phyloP scores from a whole-genome alignment of 2,329 filamentous ascomycete genomes.

The Fusarium illudens region DNA sequence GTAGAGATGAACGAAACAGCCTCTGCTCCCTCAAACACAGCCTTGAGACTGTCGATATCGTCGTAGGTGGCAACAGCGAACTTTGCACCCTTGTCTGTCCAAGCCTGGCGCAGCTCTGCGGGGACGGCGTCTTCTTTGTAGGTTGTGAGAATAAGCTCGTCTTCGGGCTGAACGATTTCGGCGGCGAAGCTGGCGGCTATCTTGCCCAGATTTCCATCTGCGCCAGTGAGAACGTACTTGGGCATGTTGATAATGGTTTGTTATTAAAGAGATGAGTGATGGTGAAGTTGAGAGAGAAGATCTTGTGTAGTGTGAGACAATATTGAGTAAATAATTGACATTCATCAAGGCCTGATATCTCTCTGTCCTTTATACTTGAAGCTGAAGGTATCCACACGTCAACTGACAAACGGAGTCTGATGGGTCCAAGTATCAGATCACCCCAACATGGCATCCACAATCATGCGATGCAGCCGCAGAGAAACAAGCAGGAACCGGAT shows the following conservation, averaged over 20 bases:
- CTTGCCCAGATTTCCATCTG: slow-evolving; percentile 37
- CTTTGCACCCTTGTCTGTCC: slow-evolving; percentile 35
- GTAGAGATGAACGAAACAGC: slow-evolving; percentile 38
- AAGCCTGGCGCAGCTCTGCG: slow-evolving; percentile 15
- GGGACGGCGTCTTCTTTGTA: slow-evolving; percentile 36
- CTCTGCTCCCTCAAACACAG: slow-evolving; percentile 37
- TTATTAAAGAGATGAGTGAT: neutral
- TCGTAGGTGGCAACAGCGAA: slow-evolving; percentile 34
- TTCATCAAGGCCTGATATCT: too few species aligned
- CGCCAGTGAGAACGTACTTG: slow-evolving; percentile 39
- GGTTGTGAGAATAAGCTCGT: slow-evolving; percentile 37
- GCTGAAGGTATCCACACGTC: neutral
- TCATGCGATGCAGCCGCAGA: neutral
- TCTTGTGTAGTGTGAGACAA: neutral
- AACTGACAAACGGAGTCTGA: slow-evolving; percentile 1
- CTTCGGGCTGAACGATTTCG: slow-evolving; percentile 33
- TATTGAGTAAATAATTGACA: neutral
- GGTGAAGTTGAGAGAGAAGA: neutral
- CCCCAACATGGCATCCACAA: neutral
- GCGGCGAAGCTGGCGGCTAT: slow-evolving; percentile 35
- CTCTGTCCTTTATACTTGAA: neutral
- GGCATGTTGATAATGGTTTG: slow-evolving; percentile 21
- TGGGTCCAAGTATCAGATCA: neutral
- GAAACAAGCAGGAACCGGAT: slow-evolving; percentile 5
- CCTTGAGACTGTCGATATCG: slow-evolving; percentile 34